Base-by-base conservation (phyloP, 2,329 filamentous ascomycete genomes). In the Penicillium nordicum region DNA sequence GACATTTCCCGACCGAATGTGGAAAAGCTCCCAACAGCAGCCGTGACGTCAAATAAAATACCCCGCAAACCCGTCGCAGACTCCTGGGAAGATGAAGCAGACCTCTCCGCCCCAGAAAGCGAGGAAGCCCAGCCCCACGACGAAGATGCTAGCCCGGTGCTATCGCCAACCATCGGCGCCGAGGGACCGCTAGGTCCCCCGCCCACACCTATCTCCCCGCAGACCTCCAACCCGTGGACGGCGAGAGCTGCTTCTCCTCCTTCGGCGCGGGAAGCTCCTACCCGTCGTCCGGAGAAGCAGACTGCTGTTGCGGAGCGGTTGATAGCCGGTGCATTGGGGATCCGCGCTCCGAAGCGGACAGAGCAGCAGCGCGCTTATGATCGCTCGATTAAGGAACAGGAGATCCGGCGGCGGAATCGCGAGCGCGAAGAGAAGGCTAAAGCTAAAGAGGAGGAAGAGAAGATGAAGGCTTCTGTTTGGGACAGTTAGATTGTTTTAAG, bases 301-400 rank as follows among this genome's bases (percentile, higher is more conserved):
- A 95, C 95, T 59, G 90, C 92, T 0, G 91, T 96, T 38, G 94
- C 94, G 5, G 84, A 89, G 59, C 82, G 94, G 57, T 82, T 99
- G 84, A 97, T 99, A 71, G 92, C 91, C 0, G 89, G 89, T 4
- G 92, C 90, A 0, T 77, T 97, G 63, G 94, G 94, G 0, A 84
- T 97, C 53, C 85, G 87, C 68, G 85, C 87, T 34, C 90, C 91
- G 32, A 88, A 85, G 77, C 84, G 87, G 72, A 97, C 91, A 1
- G 91, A 95, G 60, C 92, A 97, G 76, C 89, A 96, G 80, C 83
- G 82, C 65, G 89, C 90, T 52, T 97, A 94, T 72, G 92, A 97
- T 67, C 84, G 82, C 63, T 88, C 89, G 1, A 79, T 94, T 58
- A 85, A 88, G 66, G 89, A 96, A 75, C 89, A 93, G 76, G 93